Evolutionary conservation across 768 basidiomycete species (phyloP).

Genomic region (Hydnomerulius pinastri): DNA sequence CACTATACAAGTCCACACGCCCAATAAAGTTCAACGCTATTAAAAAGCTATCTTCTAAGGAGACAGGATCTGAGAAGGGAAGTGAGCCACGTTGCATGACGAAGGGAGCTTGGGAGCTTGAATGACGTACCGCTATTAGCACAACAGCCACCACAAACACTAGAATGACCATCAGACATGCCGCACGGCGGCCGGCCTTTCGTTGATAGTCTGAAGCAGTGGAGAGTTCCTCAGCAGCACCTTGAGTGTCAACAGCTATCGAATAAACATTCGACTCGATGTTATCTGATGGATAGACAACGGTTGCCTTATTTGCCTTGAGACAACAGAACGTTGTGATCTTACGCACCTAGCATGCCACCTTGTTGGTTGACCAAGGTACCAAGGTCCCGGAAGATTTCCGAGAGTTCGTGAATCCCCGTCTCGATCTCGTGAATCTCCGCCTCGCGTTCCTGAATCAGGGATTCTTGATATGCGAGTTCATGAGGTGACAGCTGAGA

Average conservation of each 20-base stretch:
- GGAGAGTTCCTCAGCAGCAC: conserved; percentile 83
- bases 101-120: not conserved
- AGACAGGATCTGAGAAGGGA: conserved; percentile 21
- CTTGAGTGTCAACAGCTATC: conserved; percentile 77
- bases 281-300: conserved; percentile 60
- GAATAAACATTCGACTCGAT: conserved; percentile 93
- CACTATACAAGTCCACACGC: conserved; percentile 8
- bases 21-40: not conserved
- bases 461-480: conserved; percentile 92
- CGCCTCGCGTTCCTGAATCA: conserved; percentile 78
- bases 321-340: not conserved
- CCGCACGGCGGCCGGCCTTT: conserved; percentile 86
- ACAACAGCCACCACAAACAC: conserved; percentile 87
- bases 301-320: not conserved
- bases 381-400: conserved; percentile 96
- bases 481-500: conserved; percentile 85
- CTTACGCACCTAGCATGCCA: conserved; percentile 80
- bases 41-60: conserved; percentile 13
- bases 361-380: conserved; percentile 95
- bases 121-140: conserved; percentile 78
- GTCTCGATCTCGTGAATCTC: conserved; percentile 97
- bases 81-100: not conserved
- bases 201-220: conserved; percentile 94
- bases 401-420: conserved; percentile 93
- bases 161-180: conserved; percentile 87